Evolutionary conservation across 116 monocot species (phyloP).

Genomic region (Zostera marina): DNA sequence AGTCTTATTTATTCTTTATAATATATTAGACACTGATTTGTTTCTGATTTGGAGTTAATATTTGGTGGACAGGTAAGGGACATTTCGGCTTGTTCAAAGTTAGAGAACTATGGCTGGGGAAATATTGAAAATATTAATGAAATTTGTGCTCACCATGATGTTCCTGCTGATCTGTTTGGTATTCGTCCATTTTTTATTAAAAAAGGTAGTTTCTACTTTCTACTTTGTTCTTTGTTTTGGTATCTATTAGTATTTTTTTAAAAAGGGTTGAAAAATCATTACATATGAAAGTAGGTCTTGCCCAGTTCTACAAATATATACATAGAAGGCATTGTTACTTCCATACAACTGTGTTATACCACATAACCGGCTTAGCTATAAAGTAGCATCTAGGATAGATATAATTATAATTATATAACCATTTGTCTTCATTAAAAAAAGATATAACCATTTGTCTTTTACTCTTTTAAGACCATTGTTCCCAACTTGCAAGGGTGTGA

Average conservation of each 20-base stretch:
- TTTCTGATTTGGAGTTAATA: background rate
- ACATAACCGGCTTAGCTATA: too few relatives aligned
- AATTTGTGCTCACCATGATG: slow-evolving; percentile 1
- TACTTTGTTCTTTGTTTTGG: background rate
- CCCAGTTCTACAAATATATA: too few relatives aligned
- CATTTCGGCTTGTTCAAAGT: slow-evolving; percentile 17
- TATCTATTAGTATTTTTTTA: background rate
- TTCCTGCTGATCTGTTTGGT: slow-evolving; percentile 37
- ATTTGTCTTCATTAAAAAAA: too few relatives aligned
- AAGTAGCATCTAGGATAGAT: too few relatives aligned
- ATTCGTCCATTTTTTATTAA: slow-evolving; percentile 65
- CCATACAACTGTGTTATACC: too few relatives aligned
- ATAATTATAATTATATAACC: too few relatives aligned
- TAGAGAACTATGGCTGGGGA: slow-evolving; percentile 84
- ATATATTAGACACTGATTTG: background rate
- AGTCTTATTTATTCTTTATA: background rate
- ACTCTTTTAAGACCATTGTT: too few relatives aligned
- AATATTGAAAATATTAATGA: slow-evolving; percentile 6
- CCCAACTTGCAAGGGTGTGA: too few relatives aligned
- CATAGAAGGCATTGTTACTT: too few relatives aligned
- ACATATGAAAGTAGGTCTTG: too few relatives aligned
- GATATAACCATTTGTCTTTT: too few relatives aligned
- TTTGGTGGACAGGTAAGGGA: slow-evolving; percentile 17
- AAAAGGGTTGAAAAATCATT: too few relatives aligned
- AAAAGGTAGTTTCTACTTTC: slow-evolving; percentile 27